phyloP scores from a whole-genome alignment of 257 asterid genomes.

The Scutellaria barbata region DNA sequence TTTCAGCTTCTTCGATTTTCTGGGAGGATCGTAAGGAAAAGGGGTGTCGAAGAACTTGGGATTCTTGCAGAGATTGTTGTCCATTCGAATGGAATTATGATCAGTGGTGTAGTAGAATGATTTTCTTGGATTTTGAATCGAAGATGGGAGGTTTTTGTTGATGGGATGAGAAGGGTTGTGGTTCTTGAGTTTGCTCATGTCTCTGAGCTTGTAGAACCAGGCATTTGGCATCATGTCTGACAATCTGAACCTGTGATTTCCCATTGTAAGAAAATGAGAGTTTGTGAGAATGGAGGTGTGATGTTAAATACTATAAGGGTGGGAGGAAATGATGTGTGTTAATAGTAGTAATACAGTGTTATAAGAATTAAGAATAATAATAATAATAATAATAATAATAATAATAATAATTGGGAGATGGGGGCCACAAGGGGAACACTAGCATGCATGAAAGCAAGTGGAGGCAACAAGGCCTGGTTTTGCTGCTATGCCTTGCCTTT shows the following conservation, averaged over 20 bases:
- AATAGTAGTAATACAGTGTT: too few relatives aligned
- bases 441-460: constrained; percentile 45
- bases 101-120: constrained; percentile 55
- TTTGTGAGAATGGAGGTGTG: neutral
- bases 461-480: constrained; percentile 38
- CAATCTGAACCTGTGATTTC: constrained; percentile 77
- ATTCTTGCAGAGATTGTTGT: constrained; percentile 29
- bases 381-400: too few relatives aligned
- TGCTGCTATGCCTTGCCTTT: constrained; percentile 35
- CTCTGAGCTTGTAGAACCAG: constrained; percentile 93
- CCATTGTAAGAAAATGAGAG: constrained; percentile 45
- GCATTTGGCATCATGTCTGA: constrained; percentile 94
- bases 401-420: constrained; percentile 15
- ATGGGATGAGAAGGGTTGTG: constrained; percentile 38
- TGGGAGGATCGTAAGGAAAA: constrained; percentile 53
- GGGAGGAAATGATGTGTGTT: neutral
- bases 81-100: constrained; percentile 29
- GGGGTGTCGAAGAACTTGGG: constrained; percentile 40
- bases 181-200: constrained; percentile 69
- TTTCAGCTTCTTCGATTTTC: constrained; percentile 50
- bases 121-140: constrained; percentile 44
- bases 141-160: constrained; percentile 46
- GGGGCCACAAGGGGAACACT: constrained; percentile 38
- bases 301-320: constrained; percentile 30
- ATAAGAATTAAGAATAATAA: too few relatives aligned